Evolutionary conservation across 495 filamentous ascomycete genomes (phyloP).

Genomic region (Daldinia grandis): DNA sequence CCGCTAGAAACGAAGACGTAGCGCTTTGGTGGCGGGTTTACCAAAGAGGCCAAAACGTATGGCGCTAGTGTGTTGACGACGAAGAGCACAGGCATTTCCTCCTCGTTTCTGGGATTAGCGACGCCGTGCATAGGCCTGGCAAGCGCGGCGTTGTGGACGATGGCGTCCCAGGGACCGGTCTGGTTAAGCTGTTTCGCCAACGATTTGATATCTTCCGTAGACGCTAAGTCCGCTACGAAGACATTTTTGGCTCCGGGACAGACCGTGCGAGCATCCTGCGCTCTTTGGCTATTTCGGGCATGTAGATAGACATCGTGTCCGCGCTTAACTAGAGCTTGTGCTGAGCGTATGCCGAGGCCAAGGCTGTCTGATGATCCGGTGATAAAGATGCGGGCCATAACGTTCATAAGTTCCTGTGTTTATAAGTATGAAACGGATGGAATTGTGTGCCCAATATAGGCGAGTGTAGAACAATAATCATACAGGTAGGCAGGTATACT

Average conservation of each 20-base stretch:
- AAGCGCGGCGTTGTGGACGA: constrained; percentile 67
- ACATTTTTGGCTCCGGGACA: constrained; percentile 60
- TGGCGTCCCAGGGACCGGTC: constrained; percentile 60
- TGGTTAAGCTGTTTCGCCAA: constrained; percentile 61
- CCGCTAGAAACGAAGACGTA: constrained; percentile 63
- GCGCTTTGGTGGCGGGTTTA: constrained; percentile 56
- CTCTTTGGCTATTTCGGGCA: constrained; percentile 62
- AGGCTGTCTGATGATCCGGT: constrained; percentile 61
- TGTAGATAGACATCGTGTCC: constrained; percentile 67
- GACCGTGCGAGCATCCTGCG: constrained; percentile 52
- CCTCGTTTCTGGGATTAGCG: constrained; percentile 49
- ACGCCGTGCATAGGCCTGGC: constrained; percentile 55
- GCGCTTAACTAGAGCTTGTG: constrained; percentile 57
- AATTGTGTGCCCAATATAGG: not conserved
- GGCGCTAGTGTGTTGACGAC: constrained; percentile 66
- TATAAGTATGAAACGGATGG: not conserved
- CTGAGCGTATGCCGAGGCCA: constrained; percentile 53
- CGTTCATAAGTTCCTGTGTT: not conserved
- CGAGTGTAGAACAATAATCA: not conserved
- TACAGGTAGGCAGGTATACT: not conserved
- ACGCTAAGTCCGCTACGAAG: constrained; percentile 61
- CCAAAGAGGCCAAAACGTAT: constrained; percentile 64
- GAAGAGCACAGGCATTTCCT: constrained; percentile 62
- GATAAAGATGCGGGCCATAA: constrained; percentile 65
- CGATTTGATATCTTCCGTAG: constrained; percentile 61